These are phyloP conservation scores for Plectranthus barbatus DNA, from an alignment of 257 asterid genomes.

Conservation along the genomic window DNA sequence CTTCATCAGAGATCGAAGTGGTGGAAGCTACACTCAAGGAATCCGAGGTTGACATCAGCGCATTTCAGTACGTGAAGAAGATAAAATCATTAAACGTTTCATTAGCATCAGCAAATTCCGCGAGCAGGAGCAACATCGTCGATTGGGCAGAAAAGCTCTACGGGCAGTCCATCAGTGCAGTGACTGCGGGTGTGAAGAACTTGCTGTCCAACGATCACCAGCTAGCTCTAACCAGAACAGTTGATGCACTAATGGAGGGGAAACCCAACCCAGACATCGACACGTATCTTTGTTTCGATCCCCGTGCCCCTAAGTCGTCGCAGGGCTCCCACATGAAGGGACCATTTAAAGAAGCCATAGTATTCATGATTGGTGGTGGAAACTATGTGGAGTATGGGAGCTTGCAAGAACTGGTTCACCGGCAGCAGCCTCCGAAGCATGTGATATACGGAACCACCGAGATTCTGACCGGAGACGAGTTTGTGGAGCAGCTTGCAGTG, in stretches of 20 bases:
- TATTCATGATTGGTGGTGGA: slow-evolving; percentile 98
- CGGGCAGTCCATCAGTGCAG: slow-evolving; percentile 78
- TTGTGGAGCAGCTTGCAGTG: slow-evolving; percentile 76
- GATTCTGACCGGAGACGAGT: slow-evolving; percentile 82
- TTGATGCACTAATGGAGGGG: slow-evolving; percentile 96
- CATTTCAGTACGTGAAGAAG: slow-evolving; percentile 91
- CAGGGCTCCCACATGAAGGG: slow-evolving; percentile 70
- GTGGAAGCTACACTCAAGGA: slow-evolving; percentile 79
- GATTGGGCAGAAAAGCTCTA: slow-evolving; percentile 98
- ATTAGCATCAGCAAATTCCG: slow-evolving; percentile 77
- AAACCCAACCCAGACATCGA: slow-evolving; percentile 86
- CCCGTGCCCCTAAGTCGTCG: slow-evolving; percentile 80
- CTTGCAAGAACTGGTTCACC: slow-evolving; percentile 44
- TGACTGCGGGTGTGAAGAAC: slow-evolving; percentile 92
- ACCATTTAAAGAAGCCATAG: slow-evolving; percentile 91
- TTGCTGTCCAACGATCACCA: slow-evolving; percentile 85
- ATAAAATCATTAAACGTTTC: slow-evolving; percentile 82
- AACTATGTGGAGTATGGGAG: slow-evolving; percentile 91
- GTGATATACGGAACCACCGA: slow-evolving; percentile 89
- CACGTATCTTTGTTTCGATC: slow-evolving; percentile 72
- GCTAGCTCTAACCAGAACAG: slow-evolving; percentile 73
- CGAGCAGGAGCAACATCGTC: slow-evolving; percentile 65
- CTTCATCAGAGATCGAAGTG: slow-evolving; percentile 71
- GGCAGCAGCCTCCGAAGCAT: slow-evolving; percentile 74
- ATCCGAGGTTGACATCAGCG: slow-evolving; percentile 76